Evolutionary conservation across 1,139 yeast genomes (phyloP).

Genomic region (Taphrina sp.): DNA sequence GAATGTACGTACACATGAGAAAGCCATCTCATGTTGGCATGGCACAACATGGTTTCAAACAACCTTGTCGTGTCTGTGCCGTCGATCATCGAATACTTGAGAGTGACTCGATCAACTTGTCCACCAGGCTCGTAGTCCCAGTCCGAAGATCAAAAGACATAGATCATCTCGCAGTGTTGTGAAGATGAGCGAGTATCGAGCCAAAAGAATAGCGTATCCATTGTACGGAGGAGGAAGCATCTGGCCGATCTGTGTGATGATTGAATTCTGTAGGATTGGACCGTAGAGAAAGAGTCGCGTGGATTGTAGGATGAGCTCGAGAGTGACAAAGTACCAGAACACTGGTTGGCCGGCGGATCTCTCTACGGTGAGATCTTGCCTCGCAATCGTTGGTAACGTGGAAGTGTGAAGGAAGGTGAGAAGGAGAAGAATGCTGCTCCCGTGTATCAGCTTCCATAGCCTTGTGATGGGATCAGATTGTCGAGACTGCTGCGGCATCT

Average conservation of each 20-base stretch:
- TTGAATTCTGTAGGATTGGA: constrained; percentile 40
- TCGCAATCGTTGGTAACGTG: background rate
- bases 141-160: constrained; percentile 34
- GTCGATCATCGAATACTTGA: too few species aligned
- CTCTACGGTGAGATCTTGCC: background rate
- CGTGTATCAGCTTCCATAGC: constrained; percentile 17
- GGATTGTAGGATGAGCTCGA: constrained; percentile 43
- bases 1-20: too few species aligned
- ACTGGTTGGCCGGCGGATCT: constrained; percentile 31
- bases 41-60: too few species aligned
- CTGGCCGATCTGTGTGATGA: constrained; percentile 37
- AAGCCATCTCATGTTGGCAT: too few species aligned
- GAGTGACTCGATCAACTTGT: too few species aligned
- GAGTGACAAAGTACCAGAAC: constrained; percentile 43
- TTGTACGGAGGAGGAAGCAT: constrained; percentile 39
- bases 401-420: constrained; percentile 6
- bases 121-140: constrained; percentile 35
- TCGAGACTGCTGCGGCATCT: too few species aligned
- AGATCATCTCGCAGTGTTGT: constrained; percentile 36
- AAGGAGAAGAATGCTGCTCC: background rate
- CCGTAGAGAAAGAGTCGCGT: constrained; percentile 41
- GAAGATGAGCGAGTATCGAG: constrained; percentile 37
- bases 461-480: constrained; percentile 2
- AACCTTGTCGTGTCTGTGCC: too few species aligned
- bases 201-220: constrained; percentile 38